Conservation (phyloP, 345 rosid genomes). For the Populus deltoides region DNA sequence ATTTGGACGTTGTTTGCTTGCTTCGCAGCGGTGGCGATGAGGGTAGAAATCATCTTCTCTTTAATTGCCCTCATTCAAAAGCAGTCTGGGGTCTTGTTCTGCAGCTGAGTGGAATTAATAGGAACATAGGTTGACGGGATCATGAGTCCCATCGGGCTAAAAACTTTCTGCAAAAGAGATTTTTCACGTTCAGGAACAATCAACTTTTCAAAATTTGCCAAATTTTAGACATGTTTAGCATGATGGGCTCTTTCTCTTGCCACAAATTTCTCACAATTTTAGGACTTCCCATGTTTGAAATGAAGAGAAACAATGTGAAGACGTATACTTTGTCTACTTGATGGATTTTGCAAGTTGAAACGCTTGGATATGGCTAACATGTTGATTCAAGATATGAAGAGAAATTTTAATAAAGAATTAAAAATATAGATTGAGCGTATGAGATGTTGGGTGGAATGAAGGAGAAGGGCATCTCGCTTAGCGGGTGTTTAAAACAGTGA, state of each 20-base stretch:
- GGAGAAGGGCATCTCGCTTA: conserved; percentile 26
- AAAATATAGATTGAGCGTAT: conserved; percentile 26
- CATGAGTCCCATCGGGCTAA: too few species aligned
- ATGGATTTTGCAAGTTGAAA: conserved; percentile 38
- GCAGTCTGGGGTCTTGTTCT: too few species aligned
- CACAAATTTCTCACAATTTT: not conserved
- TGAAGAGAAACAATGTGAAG: conserved; percentile 18
- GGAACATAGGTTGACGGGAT: too few species aligned
- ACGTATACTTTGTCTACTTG: conserved; percentile 48
- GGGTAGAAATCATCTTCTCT: too few species aligned
- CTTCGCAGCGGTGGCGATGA: too few species aligned
- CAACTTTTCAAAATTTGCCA: not conserved
- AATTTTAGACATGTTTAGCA: not conserved
- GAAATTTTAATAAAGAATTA: conserved; percentile 23
- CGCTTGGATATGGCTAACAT: conserved; percentile 43
- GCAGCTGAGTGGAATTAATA: too few species aligned
- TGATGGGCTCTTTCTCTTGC: not conserved
- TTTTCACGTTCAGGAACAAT: too few species aligned
- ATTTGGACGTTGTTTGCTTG: too few species aligned
- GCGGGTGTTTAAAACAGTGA: not conserved
- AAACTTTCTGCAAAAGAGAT: too few species aligned
- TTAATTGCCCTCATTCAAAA: too few species aligned
- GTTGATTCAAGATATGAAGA: conserved; percentile 41
- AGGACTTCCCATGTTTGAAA: conserved; percentile 7
- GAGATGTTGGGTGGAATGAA: conserved; percentile 44